Evolutionary conservation across 2,329 filamentous ascomycete species (phyloP), one percentile per base, ranked within the genome.

Genomic region (Penicillium nordicum): DNA sequence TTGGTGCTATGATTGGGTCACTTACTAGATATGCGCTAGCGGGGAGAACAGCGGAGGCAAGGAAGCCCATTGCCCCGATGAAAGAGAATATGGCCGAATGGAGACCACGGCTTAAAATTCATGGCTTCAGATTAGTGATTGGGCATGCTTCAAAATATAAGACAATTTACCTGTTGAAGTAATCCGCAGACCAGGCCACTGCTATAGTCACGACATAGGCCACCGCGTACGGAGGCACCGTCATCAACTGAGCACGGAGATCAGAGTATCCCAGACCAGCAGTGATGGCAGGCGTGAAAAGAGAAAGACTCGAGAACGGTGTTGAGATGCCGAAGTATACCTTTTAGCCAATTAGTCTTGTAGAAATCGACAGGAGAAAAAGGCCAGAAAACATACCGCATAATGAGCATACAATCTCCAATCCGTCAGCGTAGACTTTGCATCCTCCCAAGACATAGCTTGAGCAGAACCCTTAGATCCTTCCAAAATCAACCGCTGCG

Each of bases 201-300:
- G 75, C 63, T 16, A 82, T 67, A 3, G 79, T 82, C 14, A 81
- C 73, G 7, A 80, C 72, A 58, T 86, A 86, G 6, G 82, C 83
- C 1, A 82, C 81, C 1, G 82, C 84, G 67, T 85, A 88, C 0
- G 85, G 84, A 1, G 86, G 85, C 0, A 88, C 84, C 0, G 84
- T 87, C 79, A 88, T 84, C 21, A 88, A 70, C 70, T 88, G 86
- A 5, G 85, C 84, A 45, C 76, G 69, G n/a, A 86, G 74, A 50
- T 82, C 79, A n/a, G 80, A 68, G 62, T 79, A 82, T 2, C 79
- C 79, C 1, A 83, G 67, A 0, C 84, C 84, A 5, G 79, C 79
- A 51, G 88, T 83, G 53, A 89, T 88, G 2, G 82, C 85, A 0
- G 87, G 87, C 0, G 87, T 80, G 70, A 79, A 88, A 76, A 73